These are phyloP conservation scores for Sporodiniella umbellata DNA, from an alignment of 371 early-diverging fungal species.

Conservation along the genomic window DNA sequence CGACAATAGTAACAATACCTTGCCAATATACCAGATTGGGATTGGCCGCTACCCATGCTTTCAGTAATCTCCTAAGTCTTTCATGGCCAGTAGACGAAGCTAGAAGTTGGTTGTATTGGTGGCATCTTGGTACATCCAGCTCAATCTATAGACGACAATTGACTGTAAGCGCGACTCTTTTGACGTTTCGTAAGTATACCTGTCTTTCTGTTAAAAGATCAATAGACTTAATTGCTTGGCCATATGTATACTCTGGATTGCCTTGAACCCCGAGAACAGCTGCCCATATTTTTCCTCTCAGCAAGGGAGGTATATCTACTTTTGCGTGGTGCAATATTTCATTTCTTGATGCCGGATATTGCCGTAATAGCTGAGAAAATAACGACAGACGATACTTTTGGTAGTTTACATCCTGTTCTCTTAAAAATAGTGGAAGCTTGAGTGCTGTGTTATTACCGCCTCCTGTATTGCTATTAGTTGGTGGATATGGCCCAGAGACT, in stretches of 20 bases:
- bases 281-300: conserved; percentile 79
- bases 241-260: conserved; percentile 57
- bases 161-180: not conserved
- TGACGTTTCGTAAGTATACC: conserved; percentile 19
- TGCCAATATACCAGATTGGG: conserved; percentile 82
- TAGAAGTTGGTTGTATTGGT: conserved; percentile 77
- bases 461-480: conserved; percentile 6
- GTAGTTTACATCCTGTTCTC: conserved; percentile 71
- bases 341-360: conserved; percentile 66
- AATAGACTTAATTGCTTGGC: conserved; percentile 55
- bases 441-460: conserved; percentile 8
- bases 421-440: conserved; percentile 50
- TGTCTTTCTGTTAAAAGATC: conserved; percentile 56
- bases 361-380: conserved; percentile 62
- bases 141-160: conserved; percentile 39
- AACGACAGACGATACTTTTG: conserved; percentile 61
- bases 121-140: conserved; percentile 81
- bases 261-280: conserved; percentile 68
- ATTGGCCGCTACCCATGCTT: conserved; percentile 68
- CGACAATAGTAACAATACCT: conserved; percentile 39
- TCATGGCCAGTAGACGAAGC: conserved; percentile 71
- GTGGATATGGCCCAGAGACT: conserved; percentile 20
- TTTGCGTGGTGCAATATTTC: conserved; percentile 71
- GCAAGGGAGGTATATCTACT: conserved; percentile 70
- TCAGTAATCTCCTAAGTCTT: conserved; percentile 65